A percentile compares a stretch with the other conserved stretches of the same genome.
Evolutionary conservation across 495 filamentous ascomycete genomes (phyloP).

Genomic region (Annulohypoxylon nitens): DNA sequence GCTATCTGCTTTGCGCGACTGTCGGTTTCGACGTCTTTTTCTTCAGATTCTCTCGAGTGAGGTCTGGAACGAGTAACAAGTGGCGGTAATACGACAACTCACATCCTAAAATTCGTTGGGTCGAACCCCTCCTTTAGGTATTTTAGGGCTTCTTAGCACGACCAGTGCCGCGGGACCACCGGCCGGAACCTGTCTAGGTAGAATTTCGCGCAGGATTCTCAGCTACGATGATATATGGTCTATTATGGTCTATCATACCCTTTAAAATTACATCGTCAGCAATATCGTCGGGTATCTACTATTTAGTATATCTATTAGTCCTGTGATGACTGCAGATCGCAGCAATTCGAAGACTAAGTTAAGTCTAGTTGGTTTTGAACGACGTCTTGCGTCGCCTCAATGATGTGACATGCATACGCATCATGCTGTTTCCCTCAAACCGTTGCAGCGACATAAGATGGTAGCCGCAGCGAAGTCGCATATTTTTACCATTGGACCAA

Average conservation of each 20-base stretch:
- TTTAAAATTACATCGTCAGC: constrained; percentile 8
- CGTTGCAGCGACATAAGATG: constrained; percentile 37
- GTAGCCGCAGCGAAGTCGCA: constrained; percentile 45
- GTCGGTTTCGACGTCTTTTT: constrained; percentile 13
- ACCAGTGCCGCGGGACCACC: constrained; percentile 5
- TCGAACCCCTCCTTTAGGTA: constrained; percentile 50
- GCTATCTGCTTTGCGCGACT: constrained; percentile 23
- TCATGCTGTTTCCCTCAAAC: constrained; percentile 44
- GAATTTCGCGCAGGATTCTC: constrained; percentile 15
- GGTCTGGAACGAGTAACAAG: constrained; percentile 30
- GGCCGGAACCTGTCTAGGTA: constrained; percentile 5
- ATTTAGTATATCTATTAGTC: constrained; percentile 18
- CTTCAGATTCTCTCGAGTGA: constrained; percentile 11
- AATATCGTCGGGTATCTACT: constrained; percentile 7
- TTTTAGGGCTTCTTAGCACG: constrained; percentile 34
- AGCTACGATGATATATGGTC: constrained; percentile 8
- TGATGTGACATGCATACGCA: constrained; percentile 50
- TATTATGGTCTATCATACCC: not conserved
- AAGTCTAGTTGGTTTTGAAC: constrained; percentile 13
- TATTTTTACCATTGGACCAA: constrained; percentile 37
- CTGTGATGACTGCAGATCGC: constrained; percentile 19
- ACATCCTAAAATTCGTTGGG: constrained; percentile 44
- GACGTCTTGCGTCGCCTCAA: constrained; percentile 40
- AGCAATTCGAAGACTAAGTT: constrained; percentile 12
- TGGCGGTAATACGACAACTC: constrained; percentile 38